phyloP scores from a whole-genome alignment of 2,329 filamentous ascomycete species.

The Didymella keratinophila region DNA sequence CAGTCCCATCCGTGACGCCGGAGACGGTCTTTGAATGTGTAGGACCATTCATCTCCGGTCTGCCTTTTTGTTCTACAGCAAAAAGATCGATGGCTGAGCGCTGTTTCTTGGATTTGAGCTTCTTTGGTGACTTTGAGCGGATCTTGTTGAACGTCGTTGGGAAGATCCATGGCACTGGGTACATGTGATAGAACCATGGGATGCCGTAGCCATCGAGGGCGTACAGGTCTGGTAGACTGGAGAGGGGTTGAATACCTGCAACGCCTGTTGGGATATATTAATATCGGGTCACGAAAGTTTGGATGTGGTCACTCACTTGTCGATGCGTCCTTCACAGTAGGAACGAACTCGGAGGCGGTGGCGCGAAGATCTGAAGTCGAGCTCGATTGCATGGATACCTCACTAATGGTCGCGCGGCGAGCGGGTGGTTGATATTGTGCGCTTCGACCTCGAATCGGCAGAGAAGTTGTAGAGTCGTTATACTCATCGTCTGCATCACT shows the following conservation, averaged over 20 bases:
- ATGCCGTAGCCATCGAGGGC: conserved; percentile 36
- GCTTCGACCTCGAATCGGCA: conserved; percentile 20
- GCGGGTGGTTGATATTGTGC: conserved; percentile 15
- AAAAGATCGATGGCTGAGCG: background rate
- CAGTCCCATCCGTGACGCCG: background rate
- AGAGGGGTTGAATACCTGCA: conserved; percentile 2
- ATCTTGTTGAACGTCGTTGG: conserved; percentile 23
- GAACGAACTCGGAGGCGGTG: conserved; percentile 44
- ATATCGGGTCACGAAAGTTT: background rate
- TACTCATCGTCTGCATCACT: conserved; percentile 7
- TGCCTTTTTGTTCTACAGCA: no score
- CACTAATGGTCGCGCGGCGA: conserved; percentile 17
- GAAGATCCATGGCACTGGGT: conserved; percentile 33
- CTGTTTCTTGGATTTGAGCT: conserved; percentile 25
- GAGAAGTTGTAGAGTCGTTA: background rate
- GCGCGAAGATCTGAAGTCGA: conserved; percentile 38
- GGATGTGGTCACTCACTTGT: background rate
- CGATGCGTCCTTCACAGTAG: conserved; percentile 6
- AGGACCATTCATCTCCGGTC: background rate
- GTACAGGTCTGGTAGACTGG: conserved; percentile 27
- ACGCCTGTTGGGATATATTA: background rate
- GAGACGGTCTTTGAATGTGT: background rate
- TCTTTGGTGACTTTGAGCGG: conserved; percentile 33
- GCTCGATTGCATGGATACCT: conserved; percentile 28
- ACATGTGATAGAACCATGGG: conserved; percentile 44